Percentiles rank a stretch among this genome's conserved stretches.
Evolutionary conservation across 768 basidiomycete species (phyloP).

Genomic region (Leccinum pellstonianum): DNA sequence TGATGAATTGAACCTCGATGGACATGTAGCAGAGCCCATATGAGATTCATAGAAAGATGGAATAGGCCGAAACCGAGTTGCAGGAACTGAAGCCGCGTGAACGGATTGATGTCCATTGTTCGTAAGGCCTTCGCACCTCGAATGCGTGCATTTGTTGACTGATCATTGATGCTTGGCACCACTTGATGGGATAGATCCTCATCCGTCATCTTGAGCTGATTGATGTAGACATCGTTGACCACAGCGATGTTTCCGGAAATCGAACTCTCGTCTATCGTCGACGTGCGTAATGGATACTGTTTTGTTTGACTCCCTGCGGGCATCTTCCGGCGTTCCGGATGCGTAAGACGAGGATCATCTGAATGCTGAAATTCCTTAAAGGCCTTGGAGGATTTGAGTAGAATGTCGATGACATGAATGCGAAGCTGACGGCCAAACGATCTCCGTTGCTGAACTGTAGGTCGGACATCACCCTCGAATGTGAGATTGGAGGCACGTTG

Average conservation of each 20-base stretch:
- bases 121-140: not conserved
- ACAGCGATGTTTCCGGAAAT: slow-evolving; percentile 3
- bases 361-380: not conserved
- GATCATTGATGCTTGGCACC: slow-evolving; percentile 6
- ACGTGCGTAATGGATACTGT: not conserved
- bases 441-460: not conserved
- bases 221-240: slow-evolving; percentile 2
- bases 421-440: not conserved
- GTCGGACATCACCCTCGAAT: not conserved
- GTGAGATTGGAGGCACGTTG: not conserved
- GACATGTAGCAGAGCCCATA: slow-evolving; percentile 6
- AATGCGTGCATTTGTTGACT: slow-evolving; percentile 1
- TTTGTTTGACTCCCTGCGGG: not conserved
- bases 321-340: not conserved
- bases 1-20: not conserved
- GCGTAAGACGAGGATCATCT: not conserved
- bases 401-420: not conserved
- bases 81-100: not conserved
- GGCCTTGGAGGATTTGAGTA: not conserved
- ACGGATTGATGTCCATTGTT: not conserved
- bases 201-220: slow-evolving; percentile 1
- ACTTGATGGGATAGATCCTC: not conserved
- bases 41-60: slow-evolving; percentile 36
- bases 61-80: slow-evolving; percentile 26
- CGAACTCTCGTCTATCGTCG: slow-evolving; percentile 12